Percentiles rank a stretch among this genome's conserved stretches.
phyloP scores from a whole-genome alignment of 495 filamentous ascomycete species.

The Penicillium subrubescens region DNA sequence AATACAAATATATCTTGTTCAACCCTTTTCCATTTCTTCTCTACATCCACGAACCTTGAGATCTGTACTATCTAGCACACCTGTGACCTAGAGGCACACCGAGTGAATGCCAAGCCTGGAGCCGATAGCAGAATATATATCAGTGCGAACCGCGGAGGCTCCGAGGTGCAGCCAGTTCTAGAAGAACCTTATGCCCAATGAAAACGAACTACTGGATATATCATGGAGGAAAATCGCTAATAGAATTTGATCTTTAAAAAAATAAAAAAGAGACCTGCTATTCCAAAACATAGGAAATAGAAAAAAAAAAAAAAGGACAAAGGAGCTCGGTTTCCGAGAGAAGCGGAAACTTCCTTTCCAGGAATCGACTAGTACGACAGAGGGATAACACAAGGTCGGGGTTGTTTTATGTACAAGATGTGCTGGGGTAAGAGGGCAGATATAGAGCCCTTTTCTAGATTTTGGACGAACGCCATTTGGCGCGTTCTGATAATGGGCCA shows the following conservation, averaged over 20 bases:
- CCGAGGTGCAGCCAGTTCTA: background rate
- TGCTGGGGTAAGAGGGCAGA: slow-evolving; percentile 23
- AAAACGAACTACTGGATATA: background rate
- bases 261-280: slow-evolving; percentile 27
- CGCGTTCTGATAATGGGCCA: slow-evolving; percentile 13
- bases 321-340: slow-evolving; percentile 14
- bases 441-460: slow-evolving; percentile 21
- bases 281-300: slow-evolving; percentile 31
- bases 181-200: background rate
- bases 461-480: slow-evolving; percentile 25
- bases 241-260: slow-evolving; percentile 14
- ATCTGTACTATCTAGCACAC: background rate
- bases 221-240: background rate
- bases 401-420: slow-evolving; percentile 42
- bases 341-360: slow-evolving; percentile 21
- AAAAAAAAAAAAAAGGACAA: slow-evolving; percentile 28
- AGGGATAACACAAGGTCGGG: slow-evolving; percentile 30
- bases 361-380: slow-evolving; percentile 45
- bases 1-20: slow-evolving; percentile 34
- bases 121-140: background rate
- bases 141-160: background rate
- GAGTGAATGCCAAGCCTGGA: background rate
- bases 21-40: slow-evolving; percentile 5
- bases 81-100: background rate
- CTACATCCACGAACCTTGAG: background rate